A percentile compares a stretch with the other conserved stretches of the same genome.
Conservation (phyloP, 768 basidiomycete species). For the Lactifluus echinatus region DNA sequence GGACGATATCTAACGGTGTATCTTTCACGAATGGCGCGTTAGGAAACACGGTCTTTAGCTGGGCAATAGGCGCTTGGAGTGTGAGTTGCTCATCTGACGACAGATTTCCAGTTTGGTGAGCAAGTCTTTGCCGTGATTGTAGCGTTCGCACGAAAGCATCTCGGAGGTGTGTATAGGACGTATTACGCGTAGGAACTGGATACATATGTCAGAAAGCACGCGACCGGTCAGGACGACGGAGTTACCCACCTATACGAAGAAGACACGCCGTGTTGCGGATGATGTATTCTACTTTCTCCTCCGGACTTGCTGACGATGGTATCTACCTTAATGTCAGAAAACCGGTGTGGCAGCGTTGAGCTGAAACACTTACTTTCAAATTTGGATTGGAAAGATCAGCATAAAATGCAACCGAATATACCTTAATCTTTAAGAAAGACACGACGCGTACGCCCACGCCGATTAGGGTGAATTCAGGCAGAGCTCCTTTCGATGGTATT, state of each 20-base stretch:
- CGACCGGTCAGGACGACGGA: not conserved
- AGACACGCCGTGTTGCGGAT: constrained; percentile 60
- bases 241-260: constrained; percentile 56
- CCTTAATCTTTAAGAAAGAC: constrained; percentile 79
- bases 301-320: constrained; percentile 43
- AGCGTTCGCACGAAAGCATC: constrained; percentile 78
- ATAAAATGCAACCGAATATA: constrained; percentile 88
- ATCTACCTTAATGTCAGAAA: constrained; percentile 33
- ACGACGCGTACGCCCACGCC: constrained; percentile 85
- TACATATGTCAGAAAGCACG: not conserved
- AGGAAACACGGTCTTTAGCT: constrained; percentile 71
- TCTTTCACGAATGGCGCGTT: constrained; percentile 59
- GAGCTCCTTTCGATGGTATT: constrained; percentile 53
- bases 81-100: constrained; percentile 50
- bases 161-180: constrained; percentile 69
- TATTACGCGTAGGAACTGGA: constrained; percentile 71
- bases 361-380: constrained; percentile 39
- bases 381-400: constrained; percentile 65
- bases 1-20: constrained; percentile 57
- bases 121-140: constrained; percentile 47
- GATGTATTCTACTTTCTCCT: constrained; percentile 65
- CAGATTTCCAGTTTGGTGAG: constrained; percentile 43
- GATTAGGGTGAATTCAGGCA: constrained; percentile 59
- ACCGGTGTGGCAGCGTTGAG: not conserved
- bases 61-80: constrained; percentile 55